These are phyloP conservation scores for Tuber microsphaerosporum DNA, from an alignment of 495 filamentous ascomycete species.

Conservation along the genomic window DNA sequence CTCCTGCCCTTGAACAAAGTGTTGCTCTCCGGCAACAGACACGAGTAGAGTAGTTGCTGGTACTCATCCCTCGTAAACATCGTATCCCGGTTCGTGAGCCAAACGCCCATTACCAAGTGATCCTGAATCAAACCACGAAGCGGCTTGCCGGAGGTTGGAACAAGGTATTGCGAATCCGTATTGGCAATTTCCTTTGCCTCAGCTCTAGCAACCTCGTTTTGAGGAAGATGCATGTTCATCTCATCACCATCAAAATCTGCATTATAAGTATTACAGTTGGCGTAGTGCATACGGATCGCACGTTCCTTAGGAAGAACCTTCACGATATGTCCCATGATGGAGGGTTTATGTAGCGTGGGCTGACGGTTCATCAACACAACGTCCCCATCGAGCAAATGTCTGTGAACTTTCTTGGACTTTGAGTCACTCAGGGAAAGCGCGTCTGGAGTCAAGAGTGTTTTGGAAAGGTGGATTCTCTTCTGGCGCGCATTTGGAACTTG, in stretches of 20 bases:
- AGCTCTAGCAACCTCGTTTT: constrained; percentile 86
- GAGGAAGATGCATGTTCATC: constrained; percentile 99
- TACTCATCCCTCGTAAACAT: constrained; percentile 86
- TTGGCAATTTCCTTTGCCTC: constrained; percentile 89
- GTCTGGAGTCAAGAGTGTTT: constrained; percentile 70
- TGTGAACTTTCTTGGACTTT: constrained; percentile 91
- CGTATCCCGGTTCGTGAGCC: constrained; percentile 84
- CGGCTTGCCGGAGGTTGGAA: constrained; percentile 86
- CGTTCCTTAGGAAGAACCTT: constrained; percentile 87
- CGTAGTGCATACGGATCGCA: constrained; percentile 99
- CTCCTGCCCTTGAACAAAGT: constrained; percentile 58
- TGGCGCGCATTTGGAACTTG: constrained; percentile 79
- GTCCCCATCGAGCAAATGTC: constrained; percentile 92
- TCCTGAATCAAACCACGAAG: constrained; percentile 96
- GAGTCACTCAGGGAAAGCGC: constrained; percentile 64
- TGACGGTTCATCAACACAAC: constrained; percentile 98
- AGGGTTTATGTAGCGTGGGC: constrained; percentile 99
- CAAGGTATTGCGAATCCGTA: constrained; percentile 95
- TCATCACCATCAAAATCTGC: constrained; percentile 99
- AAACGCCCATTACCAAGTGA: constrained; percentile 90
- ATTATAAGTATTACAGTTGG: constrained; percentile 99
- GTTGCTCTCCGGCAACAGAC: constrained; percentile 78
- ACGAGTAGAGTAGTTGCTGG: constrained; percentile 83
- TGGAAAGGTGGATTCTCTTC: constrained; percentile 37
- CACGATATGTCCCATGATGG: constrained; percentile 96